A percentile compares a stretch with the other conserved stretches of the same genome.
phyloP scores from a whole-genome alignment of 192 early-diverging fungal species.

The Rhizophagus clarus region DNA sequence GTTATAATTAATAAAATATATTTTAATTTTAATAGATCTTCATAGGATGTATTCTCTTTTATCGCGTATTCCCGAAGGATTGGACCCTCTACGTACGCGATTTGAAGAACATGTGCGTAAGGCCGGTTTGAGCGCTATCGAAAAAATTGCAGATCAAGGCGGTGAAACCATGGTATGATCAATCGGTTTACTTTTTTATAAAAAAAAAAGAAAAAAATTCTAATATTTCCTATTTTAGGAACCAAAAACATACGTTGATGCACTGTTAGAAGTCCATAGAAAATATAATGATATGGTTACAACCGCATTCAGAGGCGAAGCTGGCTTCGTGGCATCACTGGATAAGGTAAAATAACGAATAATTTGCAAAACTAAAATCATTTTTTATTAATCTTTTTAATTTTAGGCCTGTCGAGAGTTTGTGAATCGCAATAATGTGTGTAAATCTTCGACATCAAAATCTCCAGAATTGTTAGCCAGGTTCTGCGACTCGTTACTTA shows the following conservation, averaged over 20 bases:
- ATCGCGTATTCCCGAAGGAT: constrained; percentile 77
- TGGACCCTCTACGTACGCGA: constrained; percentile 75
- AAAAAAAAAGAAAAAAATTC: not conserved
- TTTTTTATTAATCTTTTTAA: not conserved
- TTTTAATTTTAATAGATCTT: constrained; percentile 55
- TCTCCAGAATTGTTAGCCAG: constrained; percentile 89
- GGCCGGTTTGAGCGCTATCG: constrained; percentile 79
- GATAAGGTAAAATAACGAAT: constrained; percentile 66
- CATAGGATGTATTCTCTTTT: constrained; percentile 84
- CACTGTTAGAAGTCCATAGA: constrained; percentile 83
- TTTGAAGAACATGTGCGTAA: constrained; percentile 80
- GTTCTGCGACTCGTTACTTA: constrained; percentile 87
- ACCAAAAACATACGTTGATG: constrained; percentile 84
- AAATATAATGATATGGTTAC: constrained; percentile 83
- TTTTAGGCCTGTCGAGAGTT: constrained; percentile 78
- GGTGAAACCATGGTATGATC: constrained; percentile 52
- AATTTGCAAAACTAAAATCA: not conserved
- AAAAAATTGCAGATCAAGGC: constrained; percentile 67
- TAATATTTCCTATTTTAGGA: constrained; percentile 44
- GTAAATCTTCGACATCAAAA: constrained; percentile 66
- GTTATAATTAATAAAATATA: not conserved
- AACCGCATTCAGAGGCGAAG: constrained; percentile 78
- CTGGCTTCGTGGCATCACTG: constrained; percentile 86
- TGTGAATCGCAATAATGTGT: constrained; percentile 89
- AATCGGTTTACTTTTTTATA: not conserved